Base-by-base conservation (phyloP, 2,329 filamentous ascomycete genomes). In the Fusarium subglutinans region DNA sequence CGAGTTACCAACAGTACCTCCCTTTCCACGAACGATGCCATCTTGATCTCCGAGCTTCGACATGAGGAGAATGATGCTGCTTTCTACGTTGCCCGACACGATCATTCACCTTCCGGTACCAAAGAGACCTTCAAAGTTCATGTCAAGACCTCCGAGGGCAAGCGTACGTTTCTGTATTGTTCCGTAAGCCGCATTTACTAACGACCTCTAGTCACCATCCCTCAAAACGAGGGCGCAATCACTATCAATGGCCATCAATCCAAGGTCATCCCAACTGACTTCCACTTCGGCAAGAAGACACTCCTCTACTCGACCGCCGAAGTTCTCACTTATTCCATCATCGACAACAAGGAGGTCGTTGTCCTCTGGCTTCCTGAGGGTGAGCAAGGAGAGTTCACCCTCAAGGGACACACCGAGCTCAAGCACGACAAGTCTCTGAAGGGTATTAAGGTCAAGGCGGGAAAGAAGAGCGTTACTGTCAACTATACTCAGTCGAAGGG, bases 201-300 rank as follows among this genome's bases (percentile, higher is more conserved):
- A 68, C 41, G 2, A 0, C 0, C 17, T 13, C 5, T 7, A 70
- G 68, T 91, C 14, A 87, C 85, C 2, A 83, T 92, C 20, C 89
- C 90, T 3, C 86, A 86, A 63, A 82, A 86, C 51, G 84, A 82
- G 5, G 83, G 82, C 1, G 77, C 79, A 0, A 86, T 91, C 50
- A 82, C 86, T 11, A 83, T 92, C 45, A 86, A 90, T 63, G 90
- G 90, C 3, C 87, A 90, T 43, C 87, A 91, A 63, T 87, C 89
- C 13, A 91, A 91, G 82, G 88, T 92, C 22, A 79, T 91, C 8
- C 87, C 89, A 0, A 89, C 89, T 0, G 90, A 91, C 72, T 92
- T 90, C 64, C 78, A 72, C 3, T 86, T 90, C 44, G 90, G 89
- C 3, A 78, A 81, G 13, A 82, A 88, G 68, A 86, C 80, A 1